phyloP scores from a whole-genome alignment of 2,329 filamentous ascomycete genomes.

The Chalaropsis thielavioides region DNA sequence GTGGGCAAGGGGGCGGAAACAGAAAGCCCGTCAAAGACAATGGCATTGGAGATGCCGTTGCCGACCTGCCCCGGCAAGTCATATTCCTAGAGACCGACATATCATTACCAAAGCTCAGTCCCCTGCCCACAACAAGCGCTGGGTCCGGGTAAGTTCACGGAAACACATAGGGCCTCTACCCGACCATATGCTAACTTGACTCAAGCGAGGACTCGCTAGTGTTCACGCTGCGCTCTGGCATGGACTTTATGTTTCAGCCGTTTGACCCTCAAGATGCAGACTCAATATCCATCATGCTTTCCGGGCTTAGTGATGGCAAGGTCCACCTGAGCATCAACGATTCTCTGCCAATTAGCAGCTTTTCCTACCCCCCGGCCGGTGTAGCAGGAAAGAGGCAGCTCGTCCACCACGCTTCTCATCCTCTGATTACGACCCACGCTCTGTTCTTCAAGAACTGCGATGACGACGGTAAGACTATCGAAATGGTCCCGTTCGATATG shows the following conservation, averaged over 20 bases:
- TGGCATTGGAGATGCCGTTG: not conserved
- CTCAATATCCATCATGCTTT: slow-evolving; percentile 64
- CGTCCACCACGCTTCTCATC: slow-evolving; percentile 54
- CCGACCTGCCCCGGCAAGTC: slow-evolving; percentile 57
- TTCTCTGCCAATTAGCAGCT: slow-evolving; percentile 62
- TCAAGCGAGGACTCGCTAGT: slow-evolving; percentile 40
- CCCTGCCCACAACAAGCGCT: slow-evolving; percentile 46
- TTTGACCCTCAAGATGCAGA: slow-evolving; percentile 51
- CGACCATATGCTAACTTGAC: slow-evolving; percentile 6
- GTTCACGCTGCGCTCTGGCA: slow-evolving; percentile 53
- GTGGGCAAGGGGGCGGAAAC: not conserved
- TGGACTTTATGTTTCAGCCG: slow-evolving; percentile 55
- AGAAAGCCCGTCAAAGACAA: slow-evolving; percentile 8
- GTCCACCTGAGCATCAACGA: slow-evolving; percentile 75
- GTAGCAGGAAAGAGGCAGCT: slow-evolving; percentile 25
- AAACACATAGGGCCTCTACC: not conserved
- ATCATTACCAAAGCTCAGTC: slow-evolving; percentile 61
- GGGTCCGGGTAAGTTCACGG: slow-evolving; percentile 41
- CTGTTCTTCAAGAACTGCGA: slow-evolving; percentile 41
- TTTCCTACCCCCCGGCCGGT: slow-evolving; percentile 33
- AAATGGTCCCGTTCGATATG: slow-evolving; percentile 67
- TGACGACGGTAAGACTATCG: slow-evolving; percentile 29
- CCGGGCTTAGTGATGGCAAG: slow-evolving; percentile 54
- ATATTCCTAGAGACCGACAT: slow-evolving; percentile 62
- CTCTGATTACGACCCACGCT: slow-evolving; percentile 59